Conservation (phyloP, 2,329 filamentous ascomycete species). For the Orbilia oligospora region DNA sequence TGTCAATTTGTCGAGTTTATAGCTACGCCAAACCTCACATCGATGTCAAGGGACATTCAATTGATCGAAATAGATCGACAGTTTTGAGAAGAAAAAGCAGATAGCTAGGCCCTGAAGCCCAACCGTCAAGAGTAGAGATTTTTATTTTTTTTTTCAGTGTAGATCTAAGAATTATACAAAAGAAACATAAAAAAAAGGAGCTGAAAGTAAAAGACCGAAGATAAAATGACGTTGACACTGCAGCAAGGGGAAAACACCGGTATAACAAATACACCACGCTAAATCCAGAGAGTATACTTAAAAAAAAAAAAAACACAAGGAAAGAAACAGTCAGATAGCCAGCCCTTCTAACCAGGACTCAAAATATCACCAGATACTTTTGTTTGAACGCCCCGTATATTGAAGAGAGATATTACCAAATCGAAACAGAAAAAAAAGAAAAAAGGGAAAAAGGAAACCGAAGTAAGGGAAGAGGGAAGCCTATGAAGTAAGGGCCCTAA, state of each 20-base stretch:
- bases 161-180: conserved; percentile 28
- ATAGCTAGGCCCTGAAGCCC: background rate
- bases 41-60: background rate
- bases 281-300: conserved; percentile 21
- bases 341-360: background rate
- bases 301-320: conserved; percentile 20
- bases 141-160: conserved; percentile 20
- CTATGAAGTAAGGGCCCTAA: background rate
- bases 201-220: conserved; percentile 25
- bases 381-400: conserved; percentile 2
- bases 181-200: conserved; percentile 15
- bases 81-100: conserved; percentile 13
- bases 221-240: conserved; percentile 1
- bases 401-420: background rate
- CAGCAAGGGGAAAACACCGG: conserved; percentile 14
- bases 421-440: conserved; percentile 18
- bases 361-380: conserved; percentile 1
- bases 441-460: background rate
- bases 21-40: too few relatives aligned
- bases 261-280: conserved; percentile 35
- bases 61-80: background rate
- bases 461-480: background rate
- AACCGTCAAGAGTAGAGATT: conserved; percentile 51
- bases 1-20: too few relatives aligned
- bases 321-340: background rate